Conservation (phyloP, 176 grass and related monocot genomes). For the Oryza brachyantha region DNA sequence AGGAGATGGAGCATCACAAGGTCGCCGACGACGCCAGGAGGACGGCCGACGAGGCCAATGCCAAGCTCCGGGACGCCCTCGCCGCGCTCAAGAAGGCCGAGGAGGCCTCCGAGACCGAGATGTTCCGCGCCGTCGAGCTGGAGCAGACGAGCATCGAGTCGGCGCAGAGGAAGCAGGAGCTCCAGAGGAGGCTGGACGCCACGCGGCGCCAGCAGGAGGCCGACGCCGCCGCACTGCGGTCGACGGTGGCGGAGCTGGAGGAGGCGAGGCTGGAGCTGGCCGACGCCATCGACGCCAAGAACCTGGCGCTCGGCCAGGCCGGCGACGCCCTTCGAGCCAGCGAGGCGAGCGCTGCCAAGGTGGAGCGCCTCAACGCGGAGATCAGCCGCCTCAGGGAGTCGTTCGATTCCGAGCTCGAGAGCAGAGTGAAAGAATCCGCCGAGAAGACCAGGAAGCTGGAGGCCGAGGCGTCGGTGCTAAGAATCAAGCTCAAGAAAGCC, state of each 20-base stretch:
- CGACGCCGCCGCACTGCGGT: slow-evolving; percentile 28
- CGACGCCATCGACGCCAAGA: slow-evolving; percentile 57
- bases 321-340: slow-evolving; percentile 44
- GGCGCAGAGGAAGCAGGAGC: slow-evolving; percentile 60
- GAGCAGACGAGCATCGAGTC: slow-evolving; percentile 59
- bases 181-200: slow-evolving; percentile 52
- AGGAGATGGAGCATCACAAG: slow-evolving; percentile 52
- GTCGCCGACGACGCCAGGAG: slow-evolving; percentile 54
- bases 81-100: slow-evolving; percentile 46
- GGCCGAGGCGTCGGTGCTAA: slow-evolving; percentile 8
- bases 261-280: slow-evolving; percentile 53
- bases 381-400: slow-evolving; percentile 40
- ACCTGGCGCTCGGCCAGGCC: slow-evolving; percentile 46
- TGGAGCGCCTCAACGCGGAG: slow-evolving; percentile 47
- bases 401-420: slow-evolving; percentile 42
- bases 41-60: slow-evolving; percentile 47
- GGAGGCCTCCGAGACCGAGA: slow-evolving; percentile 47
- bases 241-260: slow-evolving; percentile 48
- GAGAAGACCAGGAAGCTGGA: slow-evolving; percentile 41
- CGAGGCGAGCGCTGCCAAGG: slow-evolving; percentile 56
- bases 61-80: slow-evolving; percentile 47
- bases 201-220: slow-evolving; percentile 48
- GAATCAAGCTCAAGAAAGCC: slow-evolving; percentile 40
- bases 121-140: slow-evolving; percentile 43
- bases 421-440: slow-evolving; percentile 34